Base-by-base conservation (phyloP, 2,329 filamentous ascomycete genomes). In the Trichophyton simii region DNA sequence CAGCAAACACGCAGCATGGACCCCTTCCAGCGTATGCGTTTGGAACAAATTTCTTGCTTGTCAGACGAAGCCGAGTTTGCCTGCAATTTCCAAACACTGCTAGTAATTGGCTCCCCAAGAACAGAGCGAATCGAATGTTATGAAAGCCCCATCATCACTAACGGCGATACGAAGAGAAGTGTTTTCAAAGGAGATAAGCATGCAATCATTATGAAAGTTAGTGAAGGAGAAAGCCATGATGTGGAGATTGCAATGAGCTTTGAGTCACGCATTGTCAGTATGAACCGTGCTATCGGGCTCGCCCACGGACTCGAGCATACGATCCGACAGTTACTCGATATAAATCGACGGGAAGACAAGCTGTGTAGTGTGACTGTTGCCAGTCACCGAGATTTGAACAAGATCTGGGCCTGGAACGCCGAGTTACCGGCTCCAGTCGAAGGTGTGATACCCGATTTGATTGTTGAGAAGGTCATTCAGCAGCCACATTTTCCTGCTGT, bases 21-120 rank as follows among this genome's bases (percentile, higher is more conserved):
- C 78, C 83, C 83, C 65, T 82, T 80, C 20, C 79, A 79, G 55
- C 79, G 78, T 1, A 77, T 84, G 9, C 72, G 73, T 3, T 73
- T 75, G 41, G 65, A 71, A 0, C 75, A 77, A 7, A 83, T 85
- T 77, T 46, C 81, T 63, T 72, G 73, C 34, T 69, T 83, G 15
- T 81, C 79, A 64, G 71, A 77, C 1, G 73, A 77, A 61, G 69
- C 72, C 5, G 67, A 70, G 8, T 65, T 68, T 6, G 75, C 74
- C 18, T 77, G 72, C 63, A 68, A 74, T 13, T 75, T 77, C 62
- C 70, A 73, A 42, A 77, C 28, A 8, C 3, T 57, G 25, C 7
- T 57, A 9, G 9, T 15, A 34, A 15, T 36, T 18, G 22, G 2
- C 15, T 11, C 25, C 5, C 5, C 25, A 4, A 18, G 34, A 28